A percentile compares a stretch with the other conserved stretches of the same genome.
Evolutionary conservation across 768 basidiomycete genomes (phyloP).

Genomic region (Tricholoma furcatifolium): DNA sequence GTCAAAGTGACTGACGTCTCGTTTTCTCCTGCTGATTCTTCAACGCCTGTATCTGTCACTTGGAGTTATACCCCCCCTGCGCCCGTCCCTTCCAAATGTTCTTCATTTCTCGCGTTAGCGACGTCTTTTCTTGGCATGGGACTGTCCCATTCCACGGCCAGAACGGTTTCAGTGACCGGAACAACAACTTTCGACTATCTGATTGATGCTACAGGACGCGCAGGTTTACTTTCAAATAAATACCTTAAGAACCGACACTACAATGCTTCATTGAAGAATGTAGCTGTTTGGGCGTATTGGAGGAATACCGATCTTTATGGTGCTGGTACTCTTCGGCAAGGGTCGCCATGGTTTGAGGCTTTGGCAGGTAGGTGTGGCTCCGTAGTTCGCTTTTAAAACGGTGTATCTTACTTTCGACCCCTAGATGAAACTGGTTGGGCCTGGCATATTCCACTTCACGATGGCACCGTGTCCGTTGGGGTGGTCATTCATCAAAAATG

Average conservation of each 20-base stretch:
- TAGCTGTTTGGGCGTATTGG: constrained; percentile 83
- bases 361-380: constrained; percentile 46
- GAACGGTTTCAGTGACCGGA: constrained; percentile 32
- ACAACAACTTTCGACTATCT: constrained; percentile 64
- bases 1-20: constrained; percentile 49
- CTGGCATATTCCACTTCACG: constrained; percentile 70
- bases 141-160: constrained; percentile 7
- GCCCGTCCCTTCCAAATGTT: constrained; percentile 37
- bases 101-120: constrained; percentile 33
- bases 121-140: constrained; percentile 23
- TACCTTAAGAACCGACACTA: constrained; percentile 71
- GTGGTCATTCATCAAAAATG: constrained; percentile 57
- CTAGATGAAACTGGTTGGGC: constrained; percentile 73
- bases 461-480: constrained; percentile 61
- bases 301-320: constrained; percentile 51
- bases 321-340: constrained; percentile 44
- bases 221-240: constrained; percentile 64
- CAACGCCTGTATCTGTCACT: constrained; percentile 48
- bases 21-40: constrained; percentile 39
- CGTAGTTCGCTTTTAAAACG: no score
- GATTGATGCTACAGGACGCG: constrained; percentile 74
- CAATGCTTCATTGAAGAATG: constrained; percentile 68
- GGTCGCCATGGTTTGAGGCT: constrained; percentile 71
- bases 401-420: no score
- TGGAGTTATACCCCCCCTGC: constrained; percentile 50